Evolutionary conservation across 2,329 filamentous ascomycete species (phyloP).

Genomic region (Fusarium sp.): DNA sequence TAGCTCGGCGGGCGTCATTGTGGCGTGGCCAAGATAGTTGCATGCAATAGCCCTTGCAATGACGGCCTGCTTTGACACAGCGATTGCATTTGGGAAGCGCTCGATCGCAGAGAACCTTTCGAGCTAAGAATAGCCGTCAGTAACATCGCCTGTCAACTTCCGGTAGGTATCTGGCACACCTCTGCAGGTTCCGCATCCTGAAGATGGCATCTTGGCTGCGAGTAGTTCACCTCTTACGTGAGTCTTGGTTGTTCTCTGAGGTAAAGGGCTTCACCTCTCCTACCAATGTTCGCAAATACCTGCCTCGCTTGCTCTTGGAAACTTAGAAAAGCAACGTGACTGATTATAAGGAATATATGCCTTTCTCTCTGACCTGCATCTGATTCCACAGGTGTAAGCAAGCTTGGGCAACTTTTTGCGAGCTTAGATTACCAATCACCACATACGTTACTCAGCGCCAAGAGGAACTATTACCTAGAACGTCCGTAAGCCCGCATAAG

Average conservation of each 20-base stretch:
- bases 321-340: background rate
- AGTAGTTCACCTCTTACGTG: background rate
- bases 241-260: background rate
- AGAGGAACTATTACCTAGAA: too few species aligned
- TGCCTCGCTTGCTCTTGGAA: background rate
- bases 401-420: slow-evolving; percentile 12
- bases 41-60: slow-evolving; percentile 30
- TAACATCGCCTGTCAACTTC: background rate
- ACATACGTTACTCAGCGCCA: background rate
- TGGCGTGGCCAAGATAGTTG: slow-evolving; percentile 34
- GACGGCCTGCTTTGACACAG: slow-evolving; percentile 5
- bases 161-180: background rate
- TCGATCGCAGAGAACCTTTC: slow-evolving; percentile 38
- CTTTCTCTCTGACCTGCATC: too few species aligned
- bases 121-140: slow-evolving; percentile 16
- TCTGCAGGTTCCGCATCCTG: slow-evolving; percentile 32
- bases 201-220: slow-evolving; percentile 6
- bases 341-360: background rate
- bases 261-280: too few species aligned
- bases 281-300: slow-evolving; percentile 13
- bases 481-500: too few species aligned
- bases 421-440: background rate
- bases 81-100: slow-evolving; percentile 18
- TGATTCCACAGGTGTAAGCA: too few species aligned
- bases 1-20: slow-evolving; percentile 14